Conservation (phyloP, 2,329 filamentous ascomycete genomes). For the Rachicladosporium sp. region DNA sequence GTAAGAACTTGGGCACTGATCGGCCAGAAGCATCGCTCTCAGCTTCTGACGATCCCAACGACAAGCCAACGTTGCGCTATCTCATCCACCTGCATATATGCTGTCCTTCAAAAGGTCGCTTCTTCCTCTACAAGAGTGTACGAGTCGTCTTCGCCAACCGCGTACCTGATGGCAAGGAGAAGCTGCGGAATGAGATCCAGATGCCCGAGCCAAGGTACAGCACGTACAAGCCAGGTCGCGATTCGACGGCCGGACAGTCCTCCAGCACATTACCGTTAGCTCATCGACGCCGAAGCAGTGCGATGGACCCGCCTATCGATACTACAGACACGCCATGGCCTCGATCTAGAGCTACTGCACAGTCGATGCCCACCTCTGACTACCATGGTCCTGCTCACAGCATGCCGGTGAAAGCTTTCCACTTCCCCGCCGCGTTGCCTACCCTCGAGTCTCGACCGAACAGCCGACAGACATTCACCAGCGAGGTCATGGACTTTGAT, state of each 20-base stretch:
- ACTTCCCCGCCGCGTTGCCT: too few relatives aligned
- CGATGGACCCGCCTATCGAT: constrained; percentile 1
- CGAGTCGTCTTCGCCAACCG: constrained; percentile 94
- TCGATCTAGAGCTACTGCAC: too few relatives aligned
- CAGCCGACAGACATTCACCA: too few relatives aligned
- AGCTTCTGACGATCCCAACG: constrained; percentile 39
- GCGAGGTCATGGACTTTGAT: too few relatives aligned
- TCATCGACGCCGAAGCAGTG: constrained; percentile 9
- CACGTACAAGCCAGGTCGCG: constrained; percentile 58
- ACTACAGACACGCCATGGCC: too few relatives aligned
- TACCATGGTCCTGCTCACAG: too few relatives aligned
- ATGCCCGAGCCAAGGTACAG: constrained; percentile 78
- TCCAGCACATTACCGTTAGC: constrained; percentile 6
- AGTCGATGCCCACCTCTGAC: too few relatives aligned
- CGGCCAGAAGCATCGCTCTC: constrained; percentile 41
- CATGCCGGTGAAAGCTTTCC: too few relatives aligned
- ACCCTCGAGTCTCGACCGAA: too few relatives aligned
- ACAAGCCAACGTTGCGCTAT: constrained; percentile 70
- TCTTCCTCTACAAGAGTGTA: constrained; percentile 82
- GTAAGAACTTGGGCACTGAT: constrained; percentile 39
- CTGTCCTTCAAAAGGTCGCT: constrained; percentile 68
- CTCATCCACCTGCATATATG: constrained; percentile 90
- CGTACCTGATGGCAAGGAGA: constrained; percentile 90
- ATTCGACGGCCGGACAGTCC: constrained; percentile 20
- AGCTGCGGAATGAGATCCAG: constrained; percentile 77